phyloP scores from a whole-genome alignment of 768 basidiomycete genomes.

The Kwoniella sp. region DNA sequence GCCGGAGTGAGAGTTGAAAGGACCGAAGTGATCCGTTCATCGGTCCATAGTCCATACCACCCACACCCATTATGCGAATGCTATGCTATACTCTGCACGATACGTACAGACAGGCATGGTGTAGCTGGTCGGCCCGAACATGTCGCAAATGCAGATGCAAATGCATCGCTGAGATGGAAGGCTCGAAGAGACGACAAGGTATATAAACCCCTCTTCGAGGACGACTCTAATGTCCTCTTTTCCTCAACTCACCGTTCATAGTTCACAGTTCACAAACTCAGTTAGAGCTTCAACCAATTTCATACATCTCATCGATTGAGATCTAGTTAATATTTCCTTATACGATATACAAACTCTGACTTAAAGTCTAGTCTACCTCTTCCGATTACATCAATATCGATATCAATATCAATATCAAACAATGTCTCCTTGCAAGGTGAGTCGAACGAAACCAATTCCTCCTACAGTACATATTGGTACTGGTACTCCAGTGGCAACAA shows the following conservation, averaged over 20 bases:
- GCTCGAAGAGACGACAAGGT: background rate
- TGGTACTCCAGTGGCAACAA: no score
- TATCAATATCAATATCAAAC: background rate
- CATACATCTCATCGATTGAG: conserved; percentile 1
- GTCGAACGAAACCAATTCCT: no score
- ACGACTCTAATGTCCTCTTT: background rate
- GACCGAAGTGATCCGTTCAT: background rate
- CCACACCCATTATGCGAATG: background rate
- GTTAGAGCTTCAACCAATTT: background rate
- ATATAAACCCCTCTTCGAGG: conserved; percentile 9
- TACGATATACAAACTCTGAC: no score
- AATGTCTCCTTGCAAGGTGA: conserved; percentile 22
- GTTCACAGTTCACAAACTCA: conserved; percentile 1
- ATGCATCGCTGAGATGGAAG: background rate
- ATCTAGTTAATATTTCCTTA: no score
- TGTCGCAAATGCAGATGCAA: background rate
- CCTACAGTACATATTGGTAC: no score
- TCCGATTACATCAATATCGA: background rate
- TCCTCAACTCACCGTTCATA: conserved; percentile 1
- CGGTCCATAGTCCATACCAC: background rate
- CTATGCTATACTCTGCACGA: background rate
- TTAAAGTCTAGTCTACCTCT: background rate
- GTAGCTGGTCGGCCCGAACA: background rate
- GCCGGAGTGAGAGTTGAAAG: background rate
- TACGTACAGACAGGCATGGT: no score